These are phyloP conservation scores for Curvularia lunata DNA, from an alignment of 2,329 filamentous ascomycete species.

Conservation along the genomic window DNA sequence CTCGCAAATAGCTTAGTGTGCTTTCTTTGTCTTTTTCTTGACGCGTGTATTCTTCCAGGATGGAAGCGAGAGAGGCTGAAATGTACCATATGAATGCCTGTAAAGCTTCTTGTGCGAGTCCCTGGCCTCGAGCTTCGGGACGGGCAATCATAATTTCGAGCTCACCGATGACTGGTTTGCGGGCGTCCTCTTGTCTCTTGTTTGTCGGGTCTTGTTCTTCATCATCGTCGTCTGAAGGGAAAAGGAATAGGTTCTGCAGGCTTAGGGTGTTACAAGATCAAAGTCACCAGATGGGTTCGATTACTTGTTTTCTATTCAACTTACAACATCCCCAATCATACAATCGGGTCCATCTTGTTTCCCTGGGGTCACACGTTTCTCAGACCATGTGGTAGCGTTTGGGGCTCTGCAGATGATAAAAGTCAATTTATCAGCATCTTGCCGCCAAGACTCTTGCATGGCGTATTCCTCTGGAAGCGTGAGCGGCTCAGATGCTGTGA, in stretches of 20 bases:
- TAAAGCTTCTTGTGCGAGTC: constrained; percentile 70
- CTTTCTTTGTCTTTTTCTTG: constrained; percentile 17
- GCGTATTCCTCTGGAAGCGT: constrained; percentile 81
- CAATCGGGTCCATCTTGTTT: constrained; percentile 59
- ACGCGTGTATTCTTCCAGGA: constrained; percentile 64
- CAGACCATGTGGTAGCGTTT: background rate
- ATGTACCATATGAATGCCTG: constrained; percentile 74
- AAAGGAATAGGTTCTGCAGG: constrained; percentile 70
- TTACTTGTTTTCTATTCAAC: background rate
- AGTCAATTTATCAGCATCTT: constrained; percentile 83
- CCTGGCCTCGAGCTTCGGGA: constrained; percentile 62
- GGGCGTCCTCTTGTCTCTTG: constrained; percentile 19
- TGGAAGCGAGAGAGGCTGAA: constrained; percentile 55
- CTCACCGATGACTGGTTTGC: constrained; percentile 62
- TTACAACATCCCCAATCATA: constrained; percentile 57
- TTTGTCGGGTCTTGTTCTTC: constrained; percentile 17
- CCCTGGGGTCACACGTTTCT: constrained; percentile 9
- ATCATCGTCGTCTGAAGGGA: constrained; percentile 40
- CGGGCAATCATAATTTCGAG: constrained; percentile 86
- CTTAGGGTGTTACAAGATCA: background rate
- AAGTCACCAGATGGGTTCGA: background rate
- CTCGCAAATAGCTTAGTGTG: constrained; percentile 58
- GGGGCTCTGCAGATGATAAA: constrained; percentile 74
- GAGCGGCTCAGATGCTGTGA: constrained; percentile 87
- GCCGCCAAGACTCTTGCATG: constrained; percentile 89